Evolutionary conservation across 805 yeast genomes (phyloP).

Genomic region (Debaryomyces tyrocola): DNA sequence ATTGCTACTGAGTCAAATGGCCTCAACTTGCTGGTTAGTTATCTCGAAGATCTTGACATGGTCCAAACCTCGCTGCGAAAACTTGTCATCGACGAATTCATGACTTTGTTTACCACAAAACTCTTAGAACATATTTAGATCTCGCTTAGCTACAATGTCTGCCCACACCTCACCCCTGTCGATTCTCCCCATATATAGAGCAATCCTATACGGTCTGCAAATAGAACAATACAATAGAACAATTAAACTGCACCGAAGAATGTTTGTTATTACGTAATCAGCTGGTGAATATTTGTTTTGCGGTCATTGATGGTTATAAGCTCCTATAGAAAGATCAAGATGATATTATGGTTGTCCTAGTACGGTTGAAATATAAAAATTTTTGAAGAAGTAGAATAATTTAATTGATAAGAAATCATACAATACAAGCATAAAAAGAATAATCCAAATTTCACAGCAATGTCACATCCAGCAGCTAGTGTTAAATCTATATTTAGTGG

Average conservation of each 20-base stretch:
- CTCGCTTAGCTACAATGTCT: too few species aligned
- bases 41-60: slow-evolving; percentile 9
- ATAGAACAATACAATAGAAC: background rate
- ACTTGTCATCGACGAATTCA: background rate
- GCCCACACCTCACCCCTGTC: too few species aligned
- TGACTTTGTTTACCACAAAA: background rate
- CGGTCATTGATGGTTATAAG: background rate
- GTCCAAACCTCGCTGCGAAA: background rate
- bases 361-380: too few species aligned
- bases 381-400: background rate
- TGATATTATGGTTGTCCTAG: too few species aligned
- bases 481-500: slow-evolving; percentile 40
- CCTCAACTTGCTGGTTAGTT: slow-evolving; percentile 14
- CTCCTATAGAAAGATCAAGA: background rate
- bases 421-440: background rate
- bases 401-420: background rate
- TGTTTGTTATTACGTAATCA: background rate
- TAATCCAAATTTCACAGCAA: slow-evolving; percentile 5
- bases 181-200: background rate
- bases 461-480: slow-evolving; percentile 46
- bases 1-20: slow-evolving; percentile 16
- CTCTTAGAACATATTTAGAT: background rate
- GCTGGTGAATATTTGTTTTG: background rate
- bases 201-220: background rate
- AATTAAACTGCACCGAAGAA: background rate